A percentile compares a stretch with the other conserved stretches of the same genome.
Evolutionary conservation across 192 early-diverging fungal species (phyloP).

Genomic region (Funneliformis geosporum): DNA sequence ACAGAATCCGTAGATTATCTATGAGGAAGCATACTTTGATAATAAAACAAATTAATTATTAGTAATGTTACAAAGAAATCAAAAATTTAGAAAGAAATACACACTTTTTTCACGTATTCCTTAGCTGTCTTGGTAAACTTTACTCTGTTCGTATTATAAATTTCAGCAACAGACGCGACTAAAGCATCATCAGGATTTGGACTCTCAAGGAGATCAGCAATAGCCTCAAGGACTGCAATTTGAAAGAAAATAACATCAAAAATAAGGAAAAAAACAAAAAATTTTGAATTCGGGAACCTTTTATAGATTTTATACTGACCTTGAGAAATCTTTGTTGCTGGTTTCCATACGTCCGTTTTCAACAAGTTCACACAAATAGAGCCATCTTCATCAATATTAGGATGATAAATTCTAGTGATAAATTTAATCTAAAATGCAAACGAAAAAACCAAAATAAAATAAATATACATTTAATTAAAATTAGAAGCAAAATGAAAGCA

Average conservation of each 20-base stretch:
- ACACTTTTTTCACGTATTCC: slow-evolving; percentile 72
- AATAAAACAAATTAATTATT: not conserved
- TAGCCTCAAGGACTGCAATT: slow-evolving; percentile 58
- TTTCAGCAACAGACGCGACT: slow-evolving; percentile 69
- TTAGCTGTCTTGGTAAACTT: slow-evolving; percentile 72
- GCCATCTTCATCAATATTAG: slow-evolving; percentile 80
- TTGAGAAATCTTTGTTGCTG: slow-evolving; percentile 69
- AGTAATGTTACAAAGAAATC: not conserved
- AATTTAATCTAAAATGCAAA: slow-evolving; percentile 40
- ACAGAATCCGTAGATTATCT: not conserved
- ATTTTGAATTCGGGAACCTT: not conserved
- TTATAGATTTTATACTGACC: slow-evolving; percentile 38
- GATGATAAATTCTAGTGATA: slow-evolving; percentile 80
- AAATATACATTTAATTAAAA: not conserved
- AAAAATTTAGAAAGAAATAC: not conserved
- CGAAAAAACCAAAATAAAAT: not conserved
- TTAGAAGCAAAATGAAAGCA: not conserved
- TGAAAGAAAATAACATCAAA: not conserved
- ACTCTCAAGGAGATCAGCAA: slow-evolving; percentile 64
- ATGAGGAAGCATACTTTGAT: not conserved
- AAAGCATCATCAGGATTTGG: slow-evolving; percentile 87
- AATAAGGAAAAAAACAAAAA: not conserved
- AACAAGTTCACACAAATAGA: slow-evolving; percentile 74
- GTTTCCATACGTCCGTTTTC: slow-evolving; percentile 86
- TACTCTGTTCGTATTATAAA: slow-evolving; percentile 62